Evolutionary conservation across 2,329 filamentous ascomycete genomes (phyloP).

Genomic region (Harringtonia aguacate): DNA sequence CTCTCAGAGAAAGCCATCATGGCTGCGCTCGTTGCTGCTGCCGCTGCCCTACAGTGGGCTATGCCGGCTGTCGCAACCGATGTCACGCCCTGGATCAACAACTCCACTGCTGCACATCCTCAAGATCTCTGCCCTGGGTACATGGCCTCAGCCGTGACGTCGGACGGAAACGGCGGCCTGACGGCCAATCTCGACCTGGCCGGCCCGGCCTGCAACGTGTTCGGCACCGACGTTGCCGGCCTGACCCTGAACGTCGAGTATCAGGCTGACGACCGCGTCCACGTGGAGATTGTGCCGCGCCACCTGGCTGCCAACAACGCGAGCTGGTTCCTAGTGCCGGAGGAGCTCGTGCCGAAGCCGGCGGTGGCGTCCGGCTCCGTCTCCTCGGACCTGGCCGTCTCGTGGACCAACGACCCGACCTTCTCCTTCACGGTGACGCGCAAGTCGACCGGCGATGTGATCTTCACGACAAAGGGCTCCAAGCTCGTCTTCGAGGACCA

Average conservation of each 20-base stretch:
- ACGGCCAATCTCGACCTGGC: constrained; percentile 62
- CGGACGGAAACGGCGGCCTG: constrained; percentile 30
- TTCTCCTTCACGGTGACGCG: constrained; percentile 31
- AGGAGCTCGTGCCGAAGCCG: constrained; percentile 50
- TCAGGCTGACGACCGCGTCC: constrained; percentile 42
- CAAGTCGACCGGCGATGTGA: constrained; percentile 31
- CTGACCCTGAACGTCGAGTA: constrained; percentile 54
- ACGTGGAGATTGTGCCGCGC: constrained; percentile 57
- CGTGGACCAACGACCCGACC: constrained; percentile 42
- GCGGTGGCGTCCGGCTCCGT: constrained; percentile 18
- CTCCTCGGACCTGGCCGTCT: constrained; percentile 34
- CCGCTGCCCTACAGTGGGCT: too few relatives aligned
- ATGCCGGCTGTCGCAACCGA: constrained; percentile 31
- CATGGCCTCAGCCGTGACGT: constrained; percentile 45
- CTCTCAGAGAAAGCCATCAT: too few relatives aligned
- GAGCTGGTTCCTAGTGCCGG: constrained; percentile 57
- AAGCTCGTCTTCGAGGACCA: constrained; percentile 67
- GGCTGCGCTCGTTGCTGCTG: too few relatives aligned
- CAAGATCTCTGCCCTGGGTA: constrained; percentile 61
- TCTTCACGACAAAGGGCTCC: constrained; percentile 61
- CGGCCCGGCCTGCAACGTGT: constrained; percentile 62
- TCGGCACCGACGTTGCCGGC: constrained; percentile 61
- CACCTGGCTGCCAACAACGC: constrained; percentile 49
- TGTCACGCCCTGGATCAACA: constrained; percentile 51
- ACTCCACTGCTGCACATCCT: constrained; percentile 51